A percentile compares a stretch with the other conserved stretches of the same genome.
phyloP scores from a whole-genome alignment of 257 asterid species.

The Solanum paucissectum region DNA sequence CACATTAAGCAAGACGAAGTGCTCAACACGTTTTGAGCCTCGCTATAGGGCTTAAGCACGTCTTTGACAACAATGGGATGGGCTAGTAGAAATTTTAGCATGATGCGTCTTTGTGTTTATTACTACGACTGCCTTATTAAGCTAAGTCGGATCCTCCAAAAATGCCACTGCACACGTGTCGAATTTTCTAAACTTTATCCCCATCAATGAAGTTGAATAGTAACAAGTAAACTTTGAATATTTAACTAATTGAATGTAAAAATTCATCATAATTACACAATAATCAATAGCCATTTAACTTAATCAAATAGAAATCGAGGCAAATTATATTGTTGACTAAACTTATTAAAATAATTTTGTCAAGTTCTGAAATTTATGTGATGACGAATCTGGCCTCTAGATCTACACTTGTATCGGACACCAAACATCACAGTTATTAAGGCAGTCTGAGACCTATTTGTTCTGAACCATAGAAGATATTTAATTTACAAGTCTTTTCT shows the following conservation, averaged over 20 bases:
- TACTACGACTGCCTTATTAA: neutral
- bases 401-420: neutral
- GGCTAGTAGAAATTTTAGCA: neutral
- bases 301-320: neutral
- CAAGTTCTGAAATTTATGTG: neutral
- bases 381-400: neutral
- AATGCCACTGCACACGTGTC: neutral
- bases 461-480: neutral
- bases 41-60: neutral
- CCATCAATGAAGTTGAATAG: neutral
- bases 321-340: neutral
- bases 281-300: neutral
- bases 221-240: neutral
- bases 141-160: neutral
- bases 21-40: neutral
- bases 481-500: neutral
- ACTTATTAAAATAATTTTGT: neutral
- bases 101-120: neutral
- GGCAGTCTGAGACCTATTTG: neutral
- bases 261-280: neutral
- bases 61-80: neutral
- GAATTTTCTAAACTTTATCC: neutral
- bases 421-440: neutral
- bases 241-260: neutral
- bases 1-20: neutral